Conservation (phyloP, 2,329 filamentous ascomycete species). For the Ploettnerulaceae sp. region DNA sequence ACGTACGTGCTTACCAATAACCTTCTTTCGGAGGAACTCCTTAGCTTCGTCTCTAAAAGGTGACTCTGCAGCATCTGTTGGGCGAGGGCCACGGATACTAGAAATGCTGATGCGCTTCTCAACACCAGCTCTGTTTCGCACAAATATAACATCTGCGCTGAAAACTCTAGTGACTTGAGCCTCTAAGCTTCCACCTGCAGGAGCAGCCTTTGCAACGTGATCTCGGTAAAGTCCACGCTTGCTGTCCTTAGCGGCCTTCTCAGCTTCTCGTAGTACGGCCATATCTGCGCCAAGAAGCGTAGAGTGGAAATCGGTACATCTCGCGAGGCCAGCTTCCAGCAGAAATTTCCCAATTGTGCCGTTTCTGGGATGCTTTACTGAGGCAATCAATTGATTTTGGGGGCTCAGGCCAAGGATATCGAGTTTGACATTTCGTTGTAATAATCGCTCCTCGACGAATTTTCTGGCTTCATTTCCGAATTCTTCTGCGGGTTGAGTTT, state of each 20-base stretch:
- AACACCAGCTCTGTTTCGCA: slow-evolving; percentile 75
- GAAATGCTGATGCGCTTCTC: slow-evolving; percentile 91
- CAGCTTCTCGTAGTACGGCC: slow-evolving; percentile 76
- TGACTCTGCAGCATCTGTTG: slow-evolving; percentile 77
- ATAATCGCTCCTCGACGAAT: slow-evolving; percentile 79
- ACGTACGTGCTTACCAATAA: slow-evolving; percentile 94
- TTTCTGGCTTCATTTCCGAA: slow-evolving; percentile 82
- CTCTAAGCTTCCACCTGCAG: slow-evolving; percentile 62
- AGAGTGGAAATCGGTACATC: slow-evolving; percentile 94
- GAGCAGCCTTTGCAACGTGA: slow-evolving; percentile 63
- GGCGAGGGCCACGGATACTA: slow-evolving; percentile 89
- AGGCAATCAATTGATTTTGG: slow-evolving; percentile 86
- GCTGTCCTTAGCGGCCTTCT: slow-evolving; percentile 75
- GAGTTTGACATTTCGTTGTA: slow-evolving; percentile 81
- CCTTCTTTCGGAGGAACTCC: slow-evolving; percentile 86
- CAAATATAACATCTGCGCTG: slow-evolving; percentile 81
- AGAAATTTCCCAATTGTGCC: slow-evolving; percentile 92
- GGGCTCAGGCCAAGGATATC: slow-evolving; percentile 82
- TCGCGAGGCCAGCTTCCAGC: slow-evolving; percentile 80
- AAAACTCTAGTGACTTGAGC: slow-evolving; percentile 81
- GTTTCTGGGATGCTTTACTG: slow-evolving; percentile 71
- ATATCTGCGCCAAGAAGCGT: slow-evolving; percentile 87
- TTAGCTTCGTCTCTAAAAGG: slow-evolving; percentile 92
- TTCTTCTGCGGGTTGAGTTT: slow-evolving; percentile 80
- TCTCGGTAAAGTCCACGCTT: slow-evolving; percentile 78